phyloP scores from a whole-genome alignment of 2,329 filamentous ascomycete genomes.

The Phaeophleospora eucalypticola region DNA sequence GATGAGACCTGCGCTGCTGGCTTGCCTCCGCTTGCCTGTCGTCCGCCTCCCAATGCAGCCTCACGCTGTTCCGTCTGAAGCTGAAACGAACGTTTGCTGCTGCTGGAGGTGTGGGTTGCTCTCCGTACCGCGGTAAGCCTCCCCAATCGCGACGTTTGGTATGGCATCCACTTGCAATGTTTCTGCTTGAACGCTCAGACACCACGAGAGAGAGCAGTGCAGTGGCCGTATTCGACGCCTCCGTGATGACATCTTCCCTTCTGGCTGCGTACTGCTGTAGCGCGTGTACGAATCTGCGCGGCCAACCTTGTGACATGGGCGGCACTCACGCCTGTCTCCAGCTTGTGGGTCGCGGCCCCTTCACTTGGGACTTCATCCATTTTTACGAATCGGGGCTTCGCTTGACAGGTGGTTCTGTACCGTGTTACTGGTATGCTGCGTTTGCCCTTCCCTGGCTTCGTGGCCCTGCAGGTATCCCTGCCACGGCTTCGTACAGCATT shows the following conservation, averaged over 20 bases:
- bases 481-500: constrained; percentile 3
- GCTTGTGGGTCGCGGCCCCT: too few species aligned
- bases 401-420: constrained; percentile 1
- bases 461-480: constrained; percentile 9
- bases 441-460: constrained; percentile 4
- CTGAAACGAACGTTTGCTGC: constrained; percentile 15
- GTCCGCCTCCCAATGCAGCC: constrained; percentile 11
- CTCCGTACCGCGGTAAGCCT: too few species aligned
- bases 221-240: too few species aligned
- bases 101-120: too few species aligned
- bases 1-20: too few species aligned
- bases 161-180: too few species aligned
- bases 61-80: constrained; percentile 9
- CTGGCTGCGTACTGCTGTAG: too few species aligned
- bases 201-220: background rate
- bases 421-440: constrained; percentile 9
- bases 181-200: background rate
- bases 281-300: too few species aligned
- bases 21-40: constrained; percentile 1
- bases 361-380: background rate
- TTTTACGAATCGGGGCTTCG: background rate
- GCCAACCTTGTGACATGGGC: background rate
- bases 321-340: too few species aligned
- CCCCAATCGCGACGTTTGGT: too few species aligned
- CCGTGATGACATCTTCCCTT: too few species aligned